Evolutionary conservation across 2,329 filamentous ascomycete species (phyloP).

Genomic region (Xylaria digitata): DNA sequence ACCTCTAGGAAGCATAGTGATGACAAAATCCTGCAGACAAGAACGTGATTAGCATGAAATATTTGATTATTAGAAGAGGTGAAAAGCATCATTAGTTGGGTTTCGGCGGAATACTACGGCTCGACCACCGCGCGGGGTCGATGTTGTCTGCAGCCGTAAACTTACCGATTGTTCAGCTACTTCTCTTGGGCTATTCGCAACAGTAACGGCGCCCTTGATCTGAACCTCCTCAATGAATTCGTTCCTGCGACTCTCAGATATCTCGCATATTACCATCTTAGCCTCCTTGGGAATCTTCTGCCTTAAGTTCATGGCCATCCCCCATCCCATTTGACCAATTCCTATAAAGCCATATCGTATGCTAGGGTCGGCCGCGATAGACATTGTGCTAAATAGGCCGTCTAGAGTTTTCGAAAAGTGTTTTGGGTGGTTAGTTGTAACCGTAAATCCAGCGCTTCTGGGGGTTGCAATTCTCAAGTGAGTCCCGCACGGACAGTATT

Average conservation of each 20-base stretch:
- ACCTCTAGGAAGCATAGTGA: slow-evolving; percentile 32
- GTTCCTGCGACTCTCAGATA: slow-evolving; percentile 28
- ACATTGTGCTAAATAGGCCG: slow-evolving; percentile 4
- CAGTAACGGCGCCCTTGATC: slow-evolving; percentile 12
- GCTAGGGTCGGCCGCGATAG: slow-evolving; percentile 16
- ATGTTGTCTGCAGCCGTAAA: not conserved
- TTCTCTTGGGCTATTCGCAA: slow-evolving; percentile 27
- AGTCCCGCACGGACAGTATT: not conserved
- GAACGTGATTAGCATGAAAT: not conserved
- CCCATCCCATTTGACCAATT: slow-evolving; percentile 32
- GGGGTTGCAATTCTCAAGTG: not conserved
- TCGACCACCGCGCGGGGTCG: not conserved
- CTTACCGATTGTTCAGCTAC: slow-evolving; percentile 33
- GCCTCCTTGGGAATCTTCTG: slow-evolving; percentile 26
- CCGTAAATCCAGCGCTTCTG: not conserved
- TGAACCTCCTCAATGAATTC: slow-evolving; percentile 26
- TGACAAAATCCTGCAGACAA: slow-evolving; percentile 25
- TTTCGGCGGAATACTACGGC: not conserved
- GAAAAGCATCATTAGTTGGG: not conserved
- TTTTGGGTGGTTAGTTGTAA: not conserved
- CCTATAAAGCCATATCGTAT: slow-evolving; percentile 35
- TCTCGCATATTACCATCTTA: slow-evolving; percentile 34
- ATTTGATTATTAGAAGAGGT: not conserved
- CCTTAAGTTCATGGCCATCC: slow-evolving; percentile 34
- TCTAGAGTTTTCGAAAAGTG: too few relatives aligned